Evolutionary conservation across 306 rosid species (phyloP).

Genomic region (Rosa lucieae): DNA sequence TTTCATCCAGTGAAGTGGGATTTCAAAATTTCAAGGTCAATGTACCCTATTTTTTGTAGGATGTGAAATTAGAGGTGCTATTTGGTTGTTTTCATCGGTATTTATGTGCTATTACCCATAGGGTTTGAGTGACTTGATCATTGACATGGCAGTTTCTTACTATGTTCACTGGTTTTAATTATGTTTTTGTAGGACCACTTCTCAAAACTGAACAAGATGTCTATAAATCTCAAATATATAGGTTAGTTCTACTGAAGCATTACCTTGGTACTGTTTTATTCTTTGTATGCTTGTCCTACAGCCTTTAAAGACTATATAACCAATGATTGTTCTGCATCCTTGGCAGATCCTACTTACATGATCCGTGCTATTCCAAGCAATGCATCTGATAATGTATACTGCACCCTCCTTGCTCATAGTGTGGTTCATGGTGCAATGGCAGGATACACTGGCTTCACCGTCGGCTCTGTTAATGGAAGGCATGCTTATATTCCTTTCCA

Average conservation of each 20-base stretch:
- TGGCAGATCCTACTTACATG: slow-evolving; percentile 80
- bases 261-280: background rate
- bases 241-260: slow-evolving; percentile 35
- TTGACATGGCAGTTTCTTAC: background rate
- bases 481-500: slow-evolving; percentile 68
- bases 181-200: slow-evolving; percentile 59
- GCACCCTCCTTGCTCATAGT: slow-evolving; percentile 76
- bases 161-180: background rate
- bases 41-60: background rate
- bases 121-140: background rate
- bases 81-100: background rate
- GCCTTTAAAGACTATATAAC: slow-evolving; percentile 1
- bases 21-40: slow-evolving; percentile 3
- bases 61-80: background rate
- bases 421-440: slow-evolving; percentile 80
- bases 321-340: slow-evolving; percentile 12
- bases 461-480: slow-evolving; percentile 63
- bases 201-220: slow-evolving; percentile 32
- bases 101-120: background rate
- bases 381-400: slow-evolving; percentile 66
- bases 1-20: background rate
- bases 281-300: no score
- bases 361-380: slow-evolving; percentile 71
- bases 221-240: slow-evolving; percentile 64
- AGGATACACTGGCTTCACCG: slow-evolving; percentile 69